Evolutionary conservation across 2,329 filamentous ascomycete species (phyloP), one percentile per base, ranked within the genome.

Genomic region (Neurospora crassa): DNA sequence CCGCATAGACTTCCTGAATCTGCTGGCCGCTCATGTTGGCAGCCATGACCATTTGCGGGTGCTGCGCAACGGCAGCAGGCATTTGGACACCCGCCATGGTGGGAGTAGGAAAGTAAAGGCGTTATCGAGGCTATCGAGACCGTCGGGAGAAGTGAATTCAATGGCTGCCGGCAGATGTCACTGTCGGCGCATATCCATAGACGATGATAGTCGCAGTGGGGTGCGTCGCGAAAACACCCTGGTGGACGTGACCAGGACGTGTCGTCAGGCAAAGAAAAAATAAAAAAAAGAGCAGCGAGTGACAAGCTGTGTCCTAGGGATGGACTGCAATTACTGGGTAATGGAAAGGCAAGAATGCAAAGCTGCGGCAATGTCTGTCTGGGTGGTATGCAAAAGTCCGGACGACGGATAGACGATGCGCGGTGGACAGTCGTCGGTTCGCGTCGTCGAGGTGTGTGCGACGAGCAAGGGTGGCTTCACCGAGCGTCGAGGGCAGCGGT

Each of bases 31-130:
- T 94, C 78, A 94, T 85, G 79, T 90, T 90, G 43, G 86, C 83
- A 70, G 90, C 86, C 79, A 94, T 84, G 73, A 85, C 84, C 72
- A 84, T 85, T 76, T 87, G 88, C 74, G 88, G 87, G 79, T 90
- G 87, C 81, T 90, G 86, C 80, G 91, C 88, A 81, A 91, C 87
- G 77, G 88, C 87, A 74, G 90, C 88, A 75, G 89, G 86, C 78
- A 89, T 83, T 83, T 96, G 92, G 78, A 94, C 89, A 74, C 92
- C 94, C 80, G 93, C 90, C 93, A 96, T 96, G 78, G 72, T 86
- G 82, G 79, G 76, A 76, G 76, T 74, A 71, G 73, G 74, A 72
- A 74, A 77, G 74, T 74, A 70, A 59, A 73, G 69, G 70, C 68
- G 70, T 67, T 73, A 67, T 67, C 71, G 40, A 70, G 24, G 7